Percentiles rank a stretch among this genome's conserved stretches.
phyloP scores from a whole-genome alignment of 345 rosid species.

The Arabis hirsuta region DNA sequence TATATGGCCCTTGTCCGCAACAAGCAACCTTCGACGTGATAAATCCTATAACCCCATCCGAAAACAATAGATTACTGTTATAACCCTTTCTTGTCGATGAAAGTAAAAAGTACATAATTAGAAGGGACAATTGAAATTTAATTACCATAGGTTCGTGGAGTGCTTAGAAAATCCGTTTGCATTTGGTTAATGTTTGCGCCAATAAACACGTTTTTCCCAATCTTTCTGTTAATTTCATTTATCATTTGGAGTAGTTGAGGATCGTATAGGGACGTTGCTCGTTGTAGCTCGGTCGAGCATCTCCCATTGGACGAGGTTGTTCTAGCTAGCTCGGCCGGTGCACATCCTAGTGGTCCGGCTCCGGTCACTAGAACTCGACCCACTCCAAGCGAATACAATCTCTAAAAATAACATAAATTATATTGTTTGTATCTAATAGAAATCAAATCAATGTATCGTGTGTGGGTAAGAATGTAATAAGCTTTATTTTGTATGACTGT shows the following conservation, averaged over 20 bases:
- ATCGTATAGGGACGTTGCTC: constrained; percentile 66
- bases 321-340: constrained; percentile 68
- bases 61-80: neutral
- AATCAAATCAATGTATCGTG: neutral
- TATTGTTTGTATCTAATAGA: neutral
- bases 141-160: constrained; percentile 68
- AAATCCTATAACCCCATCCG: constrained; percentile 59
- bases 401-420: constrained; percentile 44
- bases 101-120: neutral
- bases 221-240: constrained; percentile 50
- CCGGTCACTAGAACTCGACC: constrained; percentile 86
- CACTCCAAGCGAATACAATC: constrained; percentile 66
- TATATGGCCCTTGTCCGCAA: constrained; percentile 92
- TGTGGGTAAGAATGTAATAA: no score
- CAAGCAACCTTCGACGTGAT: constrained; percentile 77
- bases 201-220: constrained; percentile 54
- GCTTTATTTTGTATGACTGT: neutral
- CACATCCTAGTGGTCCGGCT: constrained; percentile 86
- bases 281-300: constrained; percentile 59
- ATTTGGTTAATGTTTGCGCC: constrained; percentile 54
- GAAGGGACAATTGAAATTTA: neutral
- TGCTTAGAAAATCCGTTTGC: constrained; percentile 56
- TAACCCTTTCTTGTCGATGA: neutral
- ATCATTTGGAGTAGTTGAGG: constrained; percentile 65
- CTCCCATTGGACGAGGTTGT: constrained; percentile 58